phyloP scores from a whole-genome alignment of 371 early-diverging fungal genomes.

The Mucor indicus region DNA sequence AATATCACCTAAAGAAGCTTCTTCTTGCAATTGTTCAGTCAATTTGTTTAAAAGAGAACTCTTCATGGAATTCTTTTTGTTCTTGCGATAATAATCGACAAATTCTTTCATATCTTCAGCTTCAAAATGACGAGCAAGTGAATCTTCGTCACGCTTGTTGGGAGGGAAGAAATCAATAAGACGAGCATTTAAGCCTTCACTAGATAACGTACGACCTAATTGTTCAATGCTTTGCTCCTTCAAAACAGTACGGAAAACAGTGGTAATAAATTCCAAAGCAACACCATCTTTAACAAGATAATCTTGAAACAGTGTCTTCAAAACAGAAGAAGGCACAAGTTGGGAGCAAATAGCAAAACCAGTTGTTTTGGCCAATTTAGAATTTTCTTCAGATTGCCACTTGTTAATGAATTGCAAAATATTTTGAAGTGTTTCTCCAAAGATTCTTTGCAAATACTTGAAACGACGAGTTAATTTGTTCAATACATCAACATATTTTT shows the following conservation, averaged over 20 bases:
- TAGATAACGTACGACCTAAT: slow-evolving; percentile 65
- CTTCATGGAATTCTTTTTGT: slow-evolving; percentile 68
- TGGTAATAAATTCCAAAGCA: slow-evolving; percentile 78
- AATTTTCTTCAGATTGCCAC: slow-evolving; percentile 71
- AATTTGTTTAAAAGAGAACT: slow-evolving; percentile 59
- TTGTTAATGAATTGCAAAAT: slow-evolving; percentile 88
- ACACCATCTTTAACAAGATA: slow-evolving; percentile 90
- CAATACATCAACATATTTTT: slow-evolving; percentile 77
- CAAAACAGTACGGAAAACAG: slow-evolving; percentile 79
- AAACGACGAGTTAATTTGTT: slow-evolving; percentile 86
- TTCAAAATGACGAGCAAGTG: slow-evolving; percentile 88
- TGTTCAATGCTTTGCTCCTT: slow-evolving; percentile 75
- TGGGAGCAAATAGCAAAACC: slow-evolving; percentile 73
- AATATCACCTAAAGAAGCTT: slow-evolving; percentile 55
- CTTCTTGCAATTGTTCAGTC: slow-evolving; percentile 59
- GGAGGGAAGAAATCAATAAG: slow-evolving; percentile 90
- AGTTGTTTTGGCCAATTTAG: slow-evolving; percentile 76
- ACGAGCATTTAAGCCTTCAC: slow-evolving; percentile 68
- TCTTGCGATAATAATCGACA: slow-evolving; percentile 75
- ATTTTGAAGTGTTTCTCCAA: slow-evolving; percentile 84
- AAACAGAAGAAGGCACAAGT: slow-evolving; percentile 63
- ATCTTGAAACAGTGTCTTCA: slow-evolving; percentile 81
- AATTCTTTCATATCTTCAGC: slow-evolving; percentile 86
- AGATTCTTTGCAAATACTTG: slow-evolving; percentile 86
- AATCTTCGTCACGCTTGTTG: slow-evolving; percentile 85